A percentile compares a stretch with the other conserved stretches of the same genome.
Conservation (phyloP, 352 stramenopile genomes). For the Albugo candida region DNA sequence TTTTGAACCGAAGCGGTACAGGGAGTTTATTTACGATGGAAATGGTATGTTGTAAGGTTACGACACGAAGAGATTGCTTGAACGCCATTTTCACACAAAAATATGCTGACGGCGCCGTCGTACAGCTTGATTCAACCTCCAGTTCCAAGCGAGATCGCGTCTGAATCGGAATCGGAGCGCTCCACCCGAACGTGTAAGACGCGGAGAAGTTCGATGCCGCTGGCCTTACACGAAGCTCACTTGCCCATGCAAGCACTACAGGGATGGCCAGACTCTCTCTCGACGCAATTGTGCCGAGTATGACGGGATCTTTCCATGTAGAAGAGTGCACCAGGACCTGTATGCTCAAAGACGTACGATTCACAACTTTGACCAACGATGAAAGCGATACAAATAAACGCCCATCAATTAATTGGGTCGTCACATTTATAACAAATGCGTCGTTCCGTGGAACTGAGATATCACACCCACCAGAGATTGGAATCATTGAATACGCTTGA, state of each 20-base stretch:
- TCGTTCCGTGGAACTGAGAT: too few relatives aligned
- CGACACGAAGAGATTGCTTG: conserved; percentile 43
- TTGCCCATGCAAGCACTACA: conserved; percentile 40
- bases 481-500: conserved; percentile 10
- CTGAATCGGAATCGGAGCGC: conserved; percentile 55
- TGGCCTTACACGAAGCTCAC: conserved; percentile 44
- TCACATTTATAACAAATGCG: not conserved
- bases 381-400: conserved; percentile 61
- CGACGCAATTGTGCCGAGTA: conserved; percentile 18
- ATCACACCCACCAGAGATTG: too few relatives aligned
- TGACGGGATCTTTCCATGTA: conserved; percentile 41
- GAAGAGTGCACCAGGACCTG: conserved; percentile 68
- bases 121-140: conserved; percentile 32
- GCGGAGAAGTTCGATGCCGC: conserved; percentile 12
- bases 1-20: conserved; percentile 30
- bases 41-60: conserved; percentile 45
- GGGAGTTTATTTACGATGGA: conserved; percentile 68
- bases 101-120: conserved; percentile 18
- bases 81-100: conserved; percentile 45
- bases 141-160: conserved; percentile 33
- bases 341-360: conserved; percentile 39
- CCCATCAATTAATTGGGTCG: conserved; percentile 41
- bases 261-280: conserved; percentile 39
- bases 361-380: conserved; percentile 61
- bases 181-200: conserved; percentile 25